These are phyloP conservation scores for Xerocomellus chrysenteron DNA, from an alignment of 768 basidiomycete species.

Conservation along the genomic window DNA sequence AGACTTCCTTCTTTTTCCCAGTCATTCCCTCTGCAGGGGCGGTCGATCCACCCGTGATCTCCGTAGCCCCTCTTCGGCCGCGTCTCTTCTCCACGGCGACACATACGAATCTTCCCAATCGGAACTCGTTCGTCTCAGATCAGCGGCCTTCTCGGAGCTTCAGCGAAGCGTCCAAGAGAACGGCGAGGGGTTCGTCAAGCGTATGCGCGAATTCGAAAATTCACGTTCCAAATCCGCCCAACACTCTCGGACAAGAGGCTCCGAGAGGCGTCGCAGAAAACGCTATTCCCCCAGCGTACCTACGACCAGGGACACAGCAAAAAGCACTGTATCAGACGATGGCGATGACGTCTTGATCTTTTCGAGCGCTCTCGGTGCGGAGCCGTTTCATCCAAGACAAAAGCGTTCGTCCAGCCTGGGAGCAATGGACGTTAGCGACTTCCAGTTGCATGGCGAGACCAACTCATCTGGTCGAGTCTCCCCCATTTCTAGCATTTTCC, in stretches of 20 bases:
- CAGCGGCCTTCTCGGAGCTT: conserved; percentile 66
- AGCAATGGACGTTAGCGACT: conserved; percentile 40
- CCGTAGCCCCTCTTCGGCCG: conserved; percentile 24
- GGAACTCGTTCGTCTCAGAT: conserved; percentile 49
- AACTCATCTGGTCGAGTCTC: conserved; percentile 22
- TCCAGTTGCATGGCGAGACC: conserved; percentile 13
- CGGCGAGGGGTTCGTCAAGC: conserved; percentile 65
- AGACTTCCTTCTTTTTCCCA: conserved; percentile 48
- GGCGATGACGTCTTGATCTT: conserved; percentile 62
- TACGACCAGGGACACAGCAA: conserved; percentile 13
- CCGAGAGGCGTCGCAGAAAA: conserved; percentile 44
- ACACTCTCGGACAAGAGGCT: conserved; percentile 39
- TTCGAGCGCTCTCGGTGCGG: conserved; percentile 25
- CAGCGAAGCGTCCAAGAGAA: conserved; percentile 59
- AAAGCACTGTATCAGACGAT: conserved; percentile 31
- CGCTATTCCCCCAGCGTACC: conserved; percentile 31
- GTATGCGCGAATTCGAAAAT: conserved; percentile 73
- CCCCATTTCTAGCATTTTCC: conserved; percentile 23
- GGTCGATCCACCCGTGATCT: conserved; percentile 8
- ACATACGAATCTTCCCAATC: conserved; percentile 21
- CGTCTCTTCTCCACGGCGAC: conserved; percentile 19
- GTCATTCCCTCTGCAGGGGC: conserved; percentile 13
- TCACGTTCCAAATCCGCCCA: conserved; percentile 43
- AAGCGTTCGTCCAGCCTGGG: conserved; percentile 48
- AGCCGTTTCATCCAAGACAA: conserved; percentile 27